These are phyloP conservation scores for Fraxinus baroniana DNA, from an alignment of 305 asterid genomes.

Conservation along the genomic window DNA sequence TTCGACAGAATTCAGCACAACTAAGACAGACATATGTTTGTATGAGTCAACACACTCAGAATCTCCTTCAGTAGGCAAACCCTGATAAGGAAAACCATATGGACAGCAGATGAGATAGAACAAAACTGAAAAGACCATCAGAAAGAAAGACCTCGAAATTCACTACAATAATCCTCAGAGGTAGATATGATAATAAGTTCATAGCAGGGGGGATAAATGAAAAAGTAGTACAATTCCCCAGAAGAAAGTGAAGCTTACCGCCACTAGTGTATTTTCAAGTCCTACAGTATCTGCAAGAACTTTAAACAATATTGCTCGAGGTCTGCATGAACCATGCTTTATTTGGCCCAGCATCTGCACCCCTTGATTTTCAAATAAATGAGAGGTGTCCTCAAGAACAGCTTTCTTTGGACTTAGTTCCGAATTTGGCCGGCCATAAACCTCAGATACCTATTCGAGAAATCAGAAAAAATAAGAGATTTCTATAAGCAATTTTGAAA, in stretches of 20 bases:
- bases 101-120: conserved; percentile 18
- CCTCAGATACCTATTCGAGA: conserved; percentile 71
- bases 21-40: conserved; percentile 91
- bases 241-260: conserved; percentile 53
- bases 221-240: not conserved
- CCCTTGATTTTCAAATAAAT: conserved; percentile 58
- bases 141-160: conserved; percentile 4
- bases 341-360: conserved; percentile 91
- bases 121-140: conserved; percentile 6
- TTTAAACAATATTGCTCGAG: conserved; percentile 92
- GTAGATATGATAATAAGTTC: conserved; percentile 7
- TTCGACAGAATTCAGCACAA: conserved; percentile 84
- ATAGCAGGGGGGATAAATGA: conserved; percentile 11
- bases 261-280: conserved; percentile 83
- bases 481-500: conserved; percentile 17
- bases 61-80: conserved; percentile 89
- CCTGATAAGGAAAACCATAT: conserved; percentile 48
- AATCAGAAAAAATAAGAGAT: conserved; percentile 26
- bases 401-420: conserved; percentile 77
- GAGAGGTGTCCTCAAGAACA: conserved; percentile 59
- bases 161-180: conserved; percentile 10
- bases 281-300: conserved; percentile 99
- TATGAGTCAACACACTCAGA: conserved; percentile 81
- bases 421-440: conserved; percentile 72
- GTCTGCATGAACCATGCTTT: conserved; percentile 88